Base-by-base conservation (phyloP, 495 filamentous ascomycete species). In the Daldinia grandis region DNA sequence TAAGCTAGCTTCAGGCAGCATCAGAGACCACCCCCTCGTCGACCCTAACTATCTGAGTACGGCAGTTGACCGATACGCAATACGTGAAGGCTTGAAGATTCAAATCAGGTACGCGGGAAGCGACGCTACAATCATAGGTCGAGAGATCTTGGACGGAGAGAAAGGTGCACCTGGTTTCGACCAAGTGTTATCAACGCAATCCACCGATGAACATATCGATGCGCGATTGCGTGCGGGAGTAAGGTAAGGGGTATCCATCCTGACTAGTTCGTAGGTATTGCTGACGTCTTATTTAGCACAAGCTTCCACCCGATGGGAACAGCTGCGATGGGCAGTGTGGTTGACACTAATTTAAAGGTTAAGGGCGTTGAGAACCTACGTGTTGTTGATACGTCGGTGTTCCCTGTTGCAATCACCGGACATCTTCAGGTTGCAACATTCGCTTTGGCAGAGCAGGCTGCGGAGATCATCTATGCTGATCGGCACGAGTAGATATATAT, bases 321-420 rank as follows among this genome's bases (percentile, higher is more conserved):
- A 2, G 74, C 73, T 25, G 76, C 79, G 0, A 82, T 83, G 80
- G 82, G 81, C 3, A 77, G 75, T 53, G 81, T 82, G 0, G 77
- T 83, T 15, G 79, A 83, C 61, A 72, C 71, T 40, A 70, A 78
- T 61, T 66, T 83, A 0, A 74, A 69, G 2, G 78, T 84, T 10
- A 70, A 71, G 12, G 82, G 81, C 0, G 77, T 84, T 3, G 57
- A 78, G 21, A 73, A 74, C 4, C 61, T 83, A n/a, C 65, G 80
- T 27, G 76, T 83, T 21, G 74, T 78, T 0, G 79, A 84, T 60
- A 78, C 80, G 0, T 81, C 81, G 49, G 77, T 84, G 0, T 75
- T 82, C 38, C 81, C 80, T 0, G 53, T 78, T 3, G 33, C 75
- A 4, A 44, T 81, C 14, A 74, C 76, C 6, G 80, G 67, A 5